Base-by-base conservation (phyloP, 345 rosid species). In the Dipteronia dyeriana region DNA sequence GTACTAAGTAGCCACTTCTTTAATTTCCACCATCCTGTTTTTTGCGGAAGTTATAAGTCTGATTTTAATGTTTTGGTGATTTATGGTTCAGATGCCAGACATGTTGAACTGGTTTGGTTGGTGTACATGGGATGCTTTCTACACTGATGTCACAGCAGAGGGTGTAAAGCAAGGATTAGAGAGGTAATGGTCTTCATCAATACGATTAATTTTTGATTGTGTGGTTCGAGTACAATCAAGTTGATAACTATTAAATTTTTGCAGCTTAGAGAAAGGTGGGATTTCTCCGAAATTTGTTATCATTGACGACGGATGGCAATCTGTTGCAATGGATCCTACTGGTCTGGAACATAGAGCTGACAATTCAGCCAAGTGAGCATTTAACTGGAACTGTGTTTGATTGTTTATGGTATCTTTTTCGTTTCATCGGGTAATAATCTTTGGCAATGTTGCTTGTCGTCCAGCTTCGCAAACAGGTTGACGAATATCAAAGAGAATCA, bases 91-190 rank as follows among this genome's bases (percentile, higher is more conserved):
- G 91, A 87, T 85, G 89, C 95, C 90, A 0, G 90, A 89, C 77
- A 84, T 87, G 89, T 80, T 91, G 79, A 89, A 91, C 70, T 91
- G 92, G 92, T 91, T 89, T 81, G 92, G 95, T 29, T 91, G 95
- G 95, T 91, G 91, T 64, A 91, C 92, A 38, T 91, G 95, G 92
- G 95, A 91, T 80, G 95, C 92, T 75, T 89, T 89, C 80, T 87
- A 91, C 76, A 89, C 91, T 12, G 84, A 91, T 20, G 90, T 91
- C 70, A 87, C 86, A 34, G 82, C 88, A 9, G 87, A 86, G 71
- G 91, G 87, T 9, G 87, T 89, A 51, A 89, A 85, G 72, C 82
- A 84, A 86, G 92, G 94, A 45, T 68, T 91, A 54, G 82, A 86
- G 75, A 87, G 91, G 92, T 87, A 78, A 43, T 38, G 67, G 31